phyloP scores from a whole-genome alignment of 768 basidiomycete genomes.

The Pisolithus sp. region DNA sequence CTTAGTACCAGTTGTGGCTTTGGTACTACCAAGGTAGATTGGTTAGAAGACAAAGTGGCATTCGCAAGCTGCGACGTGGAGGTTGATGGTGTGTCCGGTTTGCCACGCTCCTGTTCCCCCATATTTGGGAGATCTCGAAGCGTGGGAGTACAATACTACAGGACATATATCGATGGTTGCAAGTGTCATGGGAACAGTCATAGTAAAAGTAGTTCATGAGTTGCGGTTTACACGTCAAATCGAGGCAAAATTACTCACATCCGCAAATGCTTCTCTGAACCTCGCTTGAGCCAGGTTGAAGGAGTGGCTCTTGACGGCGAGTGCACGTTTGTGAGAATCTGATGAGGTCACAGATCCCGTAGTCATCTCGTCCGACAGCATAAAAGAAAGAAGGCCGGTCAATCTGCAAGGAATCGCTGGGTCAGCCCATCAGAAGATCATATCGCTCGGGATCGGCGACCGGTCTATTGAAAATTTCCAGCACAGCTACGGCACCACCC shows the following conservation, averaged over 20 bases:
- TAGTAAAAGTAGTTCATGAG: constrained; percentile 14
- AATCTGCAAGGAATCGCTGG: constrained; percentile 44
- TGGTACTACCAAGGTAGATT: constrained; percentile 17
- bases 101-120: constrained; percentile 73
- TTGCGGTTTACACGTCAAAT: constrained; percentile 11
- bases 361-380: constrained; percentile 95
- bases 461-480: not conserved
- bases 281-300: constrained; percentile 79
- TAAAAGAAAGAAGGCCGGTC: constrained; percentile 90
- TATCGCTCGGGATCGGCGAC: not conserved
- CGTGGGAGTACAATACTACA: constrained; percentile 62
- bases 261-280: constrained; percentile 85
- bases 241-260: constrained; percentile 46
- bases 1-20: constrained; percentile 16
- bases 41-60: constrained; percentile 11
- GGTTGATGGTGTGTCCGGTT: constrained; percentile 28
- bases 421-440: constrained; percentile 7
- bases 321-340: constrained; percentile 68
- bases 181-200: constrained; percentile 10
- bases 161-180: constrained; percentile 11
- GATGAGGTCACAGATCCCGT: constrained; percentile 85
- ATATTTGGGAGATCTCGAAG: constrained; percentile 86
- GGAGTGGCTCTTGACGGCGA: constrained; percentile 73
- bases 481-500: too few species aligned
- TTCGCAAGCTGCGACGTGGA: constrained; percentile 8